Conservation (phyloP, 1,284 basidiomycete species). For the Ustilago sp. region DNA sequence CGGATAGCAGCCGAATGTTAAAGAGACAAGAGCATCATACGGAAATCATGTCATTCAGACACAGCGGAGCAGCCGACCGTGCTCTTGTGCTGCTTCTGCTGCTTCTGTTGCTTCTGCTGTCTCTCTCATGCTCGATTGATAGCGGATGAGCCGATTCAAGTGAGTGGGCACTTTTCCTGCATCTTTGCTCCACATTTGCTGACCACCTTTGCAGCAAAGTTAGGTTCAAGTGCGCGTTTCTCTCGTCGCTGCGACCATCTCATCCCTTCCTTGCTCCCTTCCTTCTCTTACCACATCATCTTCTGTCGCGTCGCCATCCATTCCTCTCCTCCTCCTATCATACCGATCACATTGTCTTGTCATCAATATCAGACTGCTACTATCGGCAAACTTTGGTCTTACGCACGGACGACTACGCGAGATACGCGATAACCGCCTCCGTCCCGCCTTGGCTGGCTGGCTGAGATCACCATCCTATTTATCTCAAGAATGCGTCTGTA, state of each 20-base stretch:
- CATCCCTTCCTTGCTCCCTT: background rate
- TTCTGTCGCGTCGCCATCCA: background rate
- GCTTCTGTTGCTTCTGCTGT: background rate
- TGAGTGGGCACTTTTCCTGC: conserved; percentile 4
- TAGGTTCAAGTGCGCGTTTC: background rate
- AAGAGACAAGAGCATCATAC: background rate
- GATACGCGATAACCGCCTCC: too few species aligned
- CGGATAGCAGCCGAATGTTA: background rate
- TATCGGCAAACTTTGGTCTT: too few species aligned
- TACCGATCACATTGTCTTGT: background rate
- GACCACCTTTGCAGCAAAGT: background rate
- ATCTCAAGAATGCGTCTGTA: background rate
- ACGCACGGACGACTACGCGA: too few species aligned
- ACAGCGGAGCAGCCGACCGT: conserved; percentile 2
- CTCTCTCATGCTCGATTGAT: background rate
- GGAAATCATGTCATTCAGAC: background rate
- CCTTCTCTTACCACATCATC: background rate
- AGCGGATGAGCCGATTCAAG: background rate
- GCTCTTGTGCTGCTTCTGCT: background rate
- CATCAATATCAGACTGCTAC: background rate
- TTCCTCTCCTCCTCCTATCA: background rate
- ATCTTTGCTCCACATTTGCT: conserved; percentile 1
- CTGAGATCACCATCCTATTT: background rate
- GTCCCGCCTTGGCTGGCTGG: background rate
- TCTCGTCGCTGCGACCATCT: background rate